Evolutionary conservation across 495 filamentous ascomycete species (phyloP).

Genomic region (Podospora tetraspora): DNA sequence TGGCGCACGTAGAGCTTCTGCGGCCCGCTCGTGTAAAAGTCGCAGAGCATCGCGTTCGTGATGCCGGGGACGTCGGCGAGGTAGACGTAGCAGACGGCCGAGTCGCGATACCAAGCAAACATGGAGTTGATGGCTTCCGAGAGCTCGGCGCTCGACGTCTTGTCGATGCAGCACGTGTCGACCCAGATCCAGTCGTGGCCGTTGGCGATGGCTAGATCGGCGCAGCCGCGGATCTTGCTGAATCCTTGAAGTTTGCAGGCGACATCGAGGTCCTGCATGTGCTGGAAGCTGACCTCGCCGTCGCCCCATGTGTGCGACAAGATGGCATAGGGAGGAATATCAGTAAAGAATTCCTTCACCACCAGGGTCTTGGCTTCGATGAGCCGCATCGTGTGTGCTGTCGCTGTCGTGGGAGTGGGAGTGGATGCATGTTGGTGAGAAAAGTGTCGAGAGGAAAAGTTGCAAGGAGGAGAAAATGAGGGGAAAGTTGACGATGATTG

Average conservation of each 20-base stretch:
- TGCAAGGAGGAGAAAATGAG: not conserved
- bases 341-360: not conserved
- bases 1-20: not conserved
- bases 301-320: conserved; percentile 35
- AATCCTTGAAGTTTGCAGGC: conserved; percentile 9
- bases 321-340: conserved; percentile 24
- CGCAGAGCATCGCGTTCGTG: not conserved
- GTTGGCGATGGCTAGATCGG: conserved; percentile 3
- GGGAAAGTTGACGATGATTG: not conserved
- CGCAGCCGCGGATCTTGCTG: conserved; percentile 13
- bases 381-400: not conserved
- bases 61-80: conserved; percentile 16
- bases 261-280: conserved; percentile 4
- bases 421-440: not conserved
- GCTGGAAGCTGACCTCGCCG: conserved; percentile 27
- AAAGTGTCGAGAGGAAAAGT: not conserved
- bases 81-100: conserved; percentile 31
- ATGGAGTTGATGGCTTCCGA: conserved; percentile 44
- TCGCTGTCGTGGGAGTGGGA: not conserved
- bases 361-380: not conserved
- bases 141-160: conserved; percentile 30
- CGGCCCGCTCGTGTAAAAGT: not conserved
- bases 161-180: conserved; percentile 42
- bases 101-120: conserved; percentile 35
- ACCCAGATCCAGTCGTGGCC: conserved; percentile 36